These are phyloP conservation scores for Neospermospora avenae DNA, from an alignment of 2,329 filamentous ascomycete species.

Conservation along the genomic window DNA sequence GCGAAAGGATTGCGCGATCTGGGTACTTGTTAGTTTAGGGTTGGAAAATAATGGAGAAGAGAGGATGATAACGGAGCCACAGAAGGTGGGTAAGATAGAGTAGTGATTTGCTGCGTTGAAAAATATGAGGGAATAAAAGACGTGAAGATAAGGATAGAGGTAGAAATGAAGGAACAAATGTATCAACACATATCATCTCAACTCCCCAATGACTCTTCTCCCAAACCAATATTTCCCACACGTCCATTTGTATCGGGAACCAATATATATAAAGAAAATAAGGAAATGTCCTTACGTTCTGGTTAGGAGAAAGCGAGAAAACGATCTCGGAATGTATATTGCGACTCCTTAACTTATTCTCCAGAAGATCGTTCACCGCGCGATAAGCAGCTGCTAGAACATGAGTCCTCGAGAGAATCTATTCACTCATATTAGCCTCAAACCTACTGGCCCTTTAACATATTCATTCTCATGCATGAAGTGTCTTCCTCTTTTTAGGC, in stretches of 20 bases:
- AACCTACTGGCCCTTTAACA: too few species aligned
- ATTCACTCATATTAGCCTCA: background rate
- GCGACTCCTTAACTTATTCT: constrained; percentile 43
- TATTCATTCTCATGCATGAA: background rate
- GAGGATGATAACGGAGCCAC: too few species aligned
- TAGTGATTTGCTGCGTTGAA: too few species aligned
- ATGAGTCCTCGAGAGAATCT: constrained; percentile 48
- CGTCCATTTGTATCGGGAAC: too few species aligned
- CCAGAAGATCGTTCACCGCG: constrained; percentile 45
- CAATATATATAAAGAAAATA: too few species aligned
- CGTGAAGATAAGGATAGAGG: background rate
- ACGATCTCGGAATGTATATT: constrained; percentile 57
- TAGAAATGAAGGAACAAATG: background rate
- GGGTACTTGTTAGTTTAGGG: too few species aligned
- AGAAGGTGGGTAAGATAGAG: too few species aligned
- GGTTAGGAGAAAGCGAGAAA: constrained; percentile 52
- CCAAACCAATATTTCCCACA: too few species aligned
- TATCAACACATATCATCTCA: background rate
- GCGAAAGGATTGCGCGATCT: constrained; percentile 92
- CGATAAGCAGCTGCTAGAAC: constrained; percentile 48
- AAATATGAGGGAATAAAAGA: background rate
- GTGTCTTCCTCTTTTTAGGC: background rate
- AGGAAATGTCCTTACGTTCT: constrained; percentile 43
- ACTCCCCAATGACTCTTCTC: too few species aligned
- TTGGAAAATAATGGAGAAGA: too few species aligned